phyloP scores from a whole-genome alignment of 1,284 basidiomycete genomes.

The Peniophora sp. region DNA sequence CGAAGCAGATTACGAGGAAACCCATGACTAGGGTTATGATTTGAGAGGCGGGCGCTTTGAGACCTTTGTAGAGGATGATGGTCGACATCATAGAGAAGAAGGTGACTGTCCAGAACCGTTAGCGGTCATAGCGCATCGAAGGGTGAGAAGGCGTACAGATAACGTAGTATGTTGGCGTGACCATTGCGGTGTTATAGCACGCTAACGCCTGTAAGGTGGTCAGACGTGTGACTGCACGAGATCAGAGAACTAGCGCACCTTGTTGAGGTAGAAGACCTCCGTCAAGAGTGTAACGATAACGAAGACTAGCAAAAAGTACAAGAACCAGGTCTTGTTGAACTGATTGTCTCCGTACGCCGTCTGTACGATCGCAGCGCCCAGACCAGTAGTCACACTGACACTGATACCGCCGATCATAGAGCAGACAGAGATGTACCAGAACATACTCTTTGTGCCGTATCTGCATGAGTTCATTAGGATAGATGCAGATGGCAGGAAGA shows the following conservation, averaged over 20 bases:
- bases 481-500: background rate
- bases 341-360: constrained; percentile 78
- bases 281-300: constrained; percentile 81
- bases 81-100: constrained; percentile 87
- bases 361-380: constrained; percentile 88
- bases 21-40: constrained; percentile 90
- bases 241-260: constrained; percentile 85
- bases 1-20: constrained; percentile 83
- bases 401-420: constrained; percentile 95
- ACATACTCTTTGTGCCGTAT: constrained; percentile 90
- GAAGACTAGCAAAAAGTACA: constrained; percentile 83
- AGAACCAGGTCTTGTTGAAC: constrained; percentile 74
- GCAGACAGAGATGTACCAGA: constrained; percentile 93
- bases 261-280: constrained; percentile 95
- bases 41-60: constrained; percentile 66
- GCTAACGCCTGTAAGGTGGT: constrained; percentile 1
- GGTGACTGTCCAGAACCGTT: constrained; percentile 47
- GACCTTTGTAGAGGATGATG: constrained; percentile 66
- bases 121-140: constrained; percentile 12
- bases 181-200: constrained; percentile 20
- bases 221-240: constrained; percentile 39
- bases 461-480: constrained; percentile 23
- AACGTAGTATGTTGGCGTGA: constrained; percentile 87
- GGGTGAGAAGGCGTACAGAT: constrained; percentile 43
- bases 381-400: constrained; percentile 92